These are phyloP conservation scores for Ampelomyces quisqualis DNA, from an alignment of 2,329 filamentous ascomycete species.

Conservation along the genomic window DNA sequence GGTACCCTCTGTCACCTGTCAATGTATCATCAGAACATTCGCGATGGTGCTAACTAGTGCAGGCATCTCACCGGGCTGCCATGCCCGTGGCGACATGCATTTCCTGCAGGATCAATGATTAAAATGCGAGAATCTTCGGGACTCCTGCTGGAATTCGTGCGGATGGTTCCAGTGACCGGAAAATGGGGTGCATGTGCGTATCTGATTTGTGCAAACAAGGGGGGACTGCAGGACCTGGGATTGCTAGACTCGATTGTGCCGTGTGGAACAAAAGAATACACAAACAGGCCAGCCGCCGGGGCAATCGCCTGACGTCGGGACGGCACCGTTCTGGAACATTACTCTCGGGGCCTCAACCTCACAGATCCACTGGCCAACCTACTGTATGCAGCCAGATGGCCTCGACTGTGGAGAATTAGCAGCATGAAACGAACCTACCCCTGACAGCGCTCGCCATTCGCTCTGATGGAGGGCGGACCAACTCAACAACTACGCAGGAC, in stretches of 20 bases:
- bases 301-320: constrained; percentile 11
- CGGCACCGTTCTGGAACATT: constrained; percentile 2
- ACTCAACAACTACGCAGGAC: constrained; percentile 2
- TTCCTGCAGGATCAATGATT: constrained; percentile 15
- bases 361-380: constrained; percentile 4
- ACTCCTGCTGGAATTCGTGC: constrained; percentile 1
- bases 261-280: too few species aligned
- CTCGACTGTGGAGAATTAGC: neutral
- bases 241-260: neutral
- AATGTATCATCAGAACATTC: neutral
- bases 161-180: constrained; percentile 6
- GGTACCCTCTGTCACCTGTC: too few species aligned
- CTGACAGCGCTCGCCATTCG: neutral
- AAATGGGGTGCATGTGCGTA: neutral
- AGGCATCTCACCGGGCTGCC: constrained; percentile 9
- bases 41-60: constrained; percentile 5
- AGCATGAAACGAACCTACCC: neutral
- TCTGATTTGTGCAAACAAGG: neutral
- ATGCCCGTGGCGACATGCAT: constrained; percentile 11
- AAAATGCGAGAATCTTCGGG: constrained; percentile 9
- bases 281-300: constrained; percentile 5
- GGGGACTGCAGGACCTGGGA: neutral
- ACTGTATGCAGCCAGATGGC: constrained; percentile 8
- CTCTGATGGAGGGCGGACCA: neutral
- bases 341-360: neutral